These are phyloP conservation scores for Amaranthus hypochondriacus DNA, from an alignment of 148 eudicot genomes.

Conservation along the genomic window DNA sequence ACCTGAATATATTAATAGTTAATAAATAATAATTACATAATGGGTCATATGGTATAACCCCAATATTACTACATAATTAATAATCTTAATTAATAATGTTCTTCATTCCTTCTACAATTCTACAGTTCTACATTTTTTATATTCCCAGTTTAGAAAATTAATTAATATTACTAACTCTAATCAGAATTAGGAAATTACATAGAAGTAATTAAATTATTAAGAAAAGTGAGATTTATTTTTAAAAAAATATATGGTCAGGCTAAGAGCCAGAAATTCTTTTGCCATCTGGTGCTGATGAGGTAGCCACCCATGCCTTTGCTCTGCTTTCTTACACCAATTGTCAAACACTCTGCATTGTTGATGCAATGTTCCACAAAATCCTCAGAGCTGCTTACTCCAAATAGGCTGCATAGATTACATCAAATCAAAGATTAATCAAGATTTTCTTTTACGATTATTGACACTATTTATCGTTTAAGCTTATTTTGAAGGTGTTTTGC, in stretches of 20 bases:
- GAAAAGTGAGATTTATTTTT: not conserved
- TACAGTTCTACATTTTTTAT: constrained; percentile 2
- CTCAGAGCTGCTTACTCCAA: constrained; percentile 67
- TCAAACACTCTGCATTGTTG: constrained; percentile 73
- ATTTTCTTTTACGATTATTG: not conserved
- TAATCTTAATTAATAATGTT: constrained; percentile 1
- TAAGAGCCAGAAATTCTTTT: constrained; percentile 95
- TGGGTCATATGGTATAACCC: not conserved
- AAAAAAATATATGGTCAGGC: constrained; percentile 32
- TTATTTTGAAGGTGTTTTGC: no score
- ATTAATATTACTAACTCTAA: no score
- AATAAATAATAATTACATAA: constrained; percentile 39
- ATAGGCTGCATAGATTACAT: constrained; percentile 39
- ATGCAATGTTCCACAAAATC: constrained; percentile 90
- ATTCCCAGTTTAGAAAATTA: not conserved
- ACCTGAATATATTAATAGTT: not conserved
- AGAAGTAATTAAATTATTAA: no score
- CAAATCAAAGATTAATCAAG: constrained; percentile 6
- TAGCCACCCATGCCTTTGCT: constrained; percentile 85
- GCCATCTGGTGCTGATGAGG: constrained; percentile 96
- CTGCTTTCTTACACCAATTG: constrained; percentile 88
- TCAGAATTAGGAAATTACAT: no score
- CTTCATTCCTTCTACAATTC: constrained; percentile 10
- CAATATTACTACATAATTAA: constrained; percentile 9
- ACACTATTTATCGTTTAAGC: no score